Percentiles rank a stretch among this genome's conserved stretches.
phyloP scores from a whole-genome alignment of 2,329 filamentous ascomycete genomes.

The Pseudocercospora ulei region DNA sequence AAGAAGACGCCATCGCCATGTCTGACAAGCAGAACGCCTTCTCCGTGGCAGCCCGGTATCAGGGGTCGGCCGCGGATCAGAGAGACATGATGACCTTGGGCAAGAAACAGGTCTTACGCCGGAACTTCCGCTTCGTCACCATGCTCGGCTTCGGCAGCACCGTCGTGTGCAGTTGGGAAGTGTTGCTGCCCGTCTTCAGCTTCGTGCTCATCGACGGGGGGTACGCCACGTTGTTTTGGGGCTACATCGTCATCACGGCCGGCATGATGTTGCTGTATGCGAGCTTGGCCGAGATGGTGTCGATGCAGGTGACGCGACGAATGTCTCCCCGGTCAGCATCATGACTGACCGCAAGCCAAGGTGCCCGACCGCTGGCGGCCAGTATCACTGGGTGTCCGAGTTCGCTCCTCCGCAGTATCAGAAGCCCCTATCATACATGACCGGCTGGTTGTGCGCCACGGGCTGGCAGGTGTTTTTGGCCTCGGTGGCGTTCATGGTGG shows the following conservation, averaged over 20 bases:
- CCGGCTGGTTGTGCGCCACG: constrained; percentile 27
- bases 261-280: constrained; percentile 10
- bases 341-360: constrained; percentile 3
- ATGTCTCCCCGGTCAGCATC: not conserved
- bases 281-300: constrained; percentile 12
- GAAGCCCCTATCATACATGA: constrained; percentile 24
- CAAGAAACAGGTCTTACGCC: constrained; percentile 17
- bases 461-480: constrained; percentile 40
- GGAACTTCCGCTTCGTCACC: constrained; percentile 14
- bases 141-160: constrained; percentile 15
- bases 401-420: constrained; percentile 26
- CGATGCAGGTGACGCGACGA: constrained; percentile 4
- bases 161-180: constrained; percentile 11
- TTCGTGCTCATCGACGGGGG: constrained; percentile 13
- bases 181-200: constrained; percentile 7
- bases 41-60: constrained; percentile 23
- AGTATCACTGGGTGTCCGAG: constrained; percentile 26
- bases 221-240: constrained; percentile 8
- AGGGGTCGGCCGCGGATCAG: constrained; percentile 21
- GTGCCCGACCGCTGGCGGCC: constrained; percentile 23
- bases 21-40: constrained; percentile 10
- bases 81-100: constrained; percentile 24
- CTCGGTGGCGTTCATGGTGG: constrained; percentile 38
- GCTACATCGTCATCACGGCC: constrained; percentile 7
- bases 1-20: constrained; percentile 8